phyloP scores from a whole-genome alignment of 2,329 filamentous ascomycete species.

The Penicillium sclerotigenum region DNA sequence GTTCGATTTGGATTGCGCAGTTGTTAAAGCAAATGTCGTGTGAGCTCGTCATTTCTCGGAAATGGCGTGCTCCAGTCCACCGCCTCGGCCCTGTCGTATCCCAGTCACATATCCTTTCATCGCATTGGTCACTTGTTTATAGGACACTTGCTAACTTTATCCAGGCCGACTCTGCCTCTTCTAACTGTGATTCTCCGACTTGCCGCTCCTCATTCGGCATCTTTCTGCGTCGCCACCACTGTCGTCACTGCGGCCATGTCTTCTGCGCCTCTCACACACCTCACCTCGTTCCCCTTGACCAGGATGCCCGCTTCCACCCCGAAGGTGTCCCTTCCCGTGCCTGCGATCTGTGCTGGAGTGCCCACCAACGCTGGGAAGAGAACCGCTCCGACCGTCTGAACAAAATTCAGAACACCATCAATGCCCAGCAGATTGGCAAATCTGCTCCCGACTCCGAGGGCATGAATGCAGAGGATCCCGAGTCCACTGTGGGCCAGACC shows the following conservation, averaged over 20 bases:
- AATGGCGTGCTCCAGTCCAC: conserved; percentile 27
- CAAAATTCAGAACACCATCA: conserved; percentile 46
- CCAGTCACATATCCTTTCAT: not conserved
- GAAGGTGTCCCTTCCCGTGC: conserved; percentile 54
- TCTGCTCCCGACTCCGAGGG: conserved; percentile 22
- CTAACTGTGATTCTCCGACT: conserved; percentile 55
- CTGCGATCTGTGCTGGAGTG: conserved; percentile 60
- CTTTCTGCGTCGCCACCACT: conserved; percentile 63
- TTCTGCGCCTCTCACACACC: conserved; percentile 61
- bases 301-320: conserved; percentile 62
- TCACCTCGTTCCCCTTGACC: conserved; percentile 58
- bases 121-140: not conserved
- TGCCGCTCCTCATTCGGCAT: conserved; percentile 60
- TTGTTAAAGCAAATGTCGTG: conserved; percentile 19
- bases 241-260: conserved; percentile 63
- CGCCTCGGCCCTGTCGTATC: not conserved
- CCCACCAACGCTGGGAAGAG: conserved; percentile 57
- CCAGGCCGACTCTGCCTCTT: conserved; percentile 57
- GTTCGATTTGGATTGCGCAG: conserved; percentile 20
- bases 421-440: conserved; percentile 25
- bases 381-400: conserved; percentile 48
- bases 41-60: conserved; percentile 18
- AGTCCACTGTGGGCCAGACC: conserved; percentile 23
- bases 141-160: conserved; percentile 14
- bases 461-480: conserved; percentile 21